phyloP scores from a whole-genome alignment of 345 rosid genomes.

The Syzygium aromaticum region DNA sequence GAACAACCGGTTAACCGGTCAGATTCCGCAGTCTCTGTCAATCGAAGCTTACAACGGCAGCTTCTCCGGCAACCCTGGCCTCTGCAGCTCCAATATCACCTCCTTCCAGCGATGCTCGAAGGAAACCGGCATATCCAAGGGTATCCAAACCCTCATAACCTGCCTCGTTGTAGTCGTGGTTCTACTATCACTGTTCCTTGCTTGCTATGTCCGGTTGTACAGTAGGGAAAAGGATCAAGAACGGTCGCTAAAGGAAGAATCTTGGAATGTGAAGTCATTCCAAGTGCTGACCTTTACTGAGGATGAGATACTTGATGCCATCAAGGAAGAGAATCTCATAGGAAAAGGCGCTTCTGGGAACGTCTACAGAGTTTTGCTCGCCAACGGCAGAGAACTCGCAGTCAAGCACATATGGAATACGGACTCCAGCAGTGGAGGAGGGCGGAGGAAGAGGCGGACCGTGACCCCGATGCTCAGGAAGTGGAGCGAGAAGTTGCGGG shows the following conservation, averaged over 20 bases:
- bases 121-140: not conserved
- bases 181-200: not conserved
- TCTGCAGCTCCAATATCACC: slow-evolving; percentile 8
- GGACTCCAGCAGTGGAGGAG: slow-evolving; percentile 6
- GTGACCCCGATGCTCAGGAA: slow-evolving; percentile 47
- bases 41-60: slow-evolving; percentile 15
- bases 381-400: slow-evolving; percentile 7
- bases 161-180: slow-evolving; percentile 2
- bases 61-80: slow-evolving; percentile 13
- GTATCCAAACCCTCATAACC: slow-evolving; percentile 2
- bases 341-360: slow-evolving; percentile 14
- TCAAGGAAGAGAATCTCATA: slow-evolving; percentile 13
- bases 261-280: slow-evolving; percentile 16
- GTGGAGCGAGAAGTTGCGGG: slow-evolving; percentile 21
- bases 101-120: slow-evolving; percentile 5
- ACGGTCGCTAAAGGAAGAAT: slow-evolving; percentile 11
- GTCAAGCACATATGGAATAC: slow-evolving; percentile 24
- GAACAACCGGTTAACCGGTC: slow-evolving; percentile 6
- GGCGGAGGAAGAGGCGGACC: slow-evolving; percentile 29
- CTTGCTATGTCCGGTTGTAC: not conserved
- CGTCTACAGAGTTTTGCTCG: slow-evolving; percentile 8
- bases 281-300: slow-evolving; percentile 12
- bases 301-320: slow-evolving; percentile 16
- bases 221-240: slow-evolving; percentile 1
- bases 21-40: slow-evolving; percentile 5